A percentile compares a stretch with the other conserved stretches of the same genome.
Conservation (phyloP, 1,139 yeast species). For the Keqinozyma sinolaborantium region DNA sequence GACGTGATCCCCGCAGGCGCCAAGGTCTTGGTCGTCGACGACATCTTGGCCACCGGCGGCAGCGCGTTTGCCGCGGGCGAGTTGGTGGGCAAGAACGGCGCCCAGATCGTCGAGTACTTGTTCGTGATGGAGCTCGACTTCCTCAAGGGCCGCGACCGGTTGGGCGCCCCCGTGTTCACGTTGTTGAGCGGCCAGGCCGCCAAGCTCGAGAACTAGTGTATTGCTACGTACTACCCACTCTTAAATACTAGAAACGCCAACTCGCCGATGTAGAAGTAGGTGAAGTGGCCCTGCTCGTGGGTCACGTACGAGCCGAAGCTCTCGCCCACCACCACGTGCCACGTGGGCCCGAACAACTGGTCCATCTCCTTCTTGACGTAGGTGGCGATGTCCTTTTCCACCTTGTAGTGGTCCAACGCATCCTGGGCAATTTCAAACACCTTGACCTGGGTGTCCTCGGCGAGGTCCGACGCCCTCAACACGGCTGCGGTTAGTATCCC, state of each 20-base stretch:
- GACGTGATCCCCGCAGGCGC: slow-evolving; percentile 80
- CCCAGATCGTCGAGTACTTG: slow-evolving; percentile 71
- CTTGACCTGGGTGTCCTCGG: slow-evolving; percentile 57
- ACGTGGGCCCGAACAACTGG: slow-evolving; percentile 67
- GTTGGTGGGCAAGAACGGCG: slow-evolving; percentile 63
- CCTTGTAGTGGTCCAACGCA: slow-evolving; percentile 38
- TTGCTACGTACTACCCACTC: slow-evolving; percentile 48
- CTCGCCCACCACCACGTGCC: slow-evolving; percentile 96
- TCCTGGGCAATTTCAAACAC: slow-evolving; percentile 57
- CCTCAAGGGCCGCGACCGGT: slow-evolving; percentile 87
- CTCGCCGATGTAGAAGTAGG: slow-evolving; percentile 80
- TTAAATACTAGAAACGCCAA: slow-evolving; percentile 80
- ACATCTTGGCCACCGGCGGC: slow-evolving; percentile 97
- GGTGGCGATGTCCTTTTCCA: slow-evolving; percentile 78
- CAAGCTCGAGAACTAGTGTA: slow-evolving; percentile 16
- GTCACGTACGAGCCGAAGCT: slow-evolving; percentile 93
- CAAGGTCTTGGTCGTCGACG: slow-evolving; percentile 85
- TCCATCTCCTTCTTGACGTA: slow-evolving; percentile 70
- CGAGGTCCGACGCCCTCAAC: slow-evolving; percentile 45
- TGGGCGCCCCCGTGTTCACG: slow-evolving; percentile 83
- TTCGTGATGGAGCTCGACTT: slow-evolving; percentile 94
- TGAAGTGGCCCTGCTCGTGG: slow-evolving; percentile 80
- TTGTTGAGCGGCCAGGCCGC: slow-evolving; percentile 80
- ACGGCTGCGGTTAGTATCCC: slow-evolving; percentile 28
- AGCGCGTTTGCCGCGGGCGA: slow-evolving; percentile 94